Evolutionary conservation across 2,329 filamentous ascomycete species (phyloP).

Genomic region (Stachybotrys elegans): DNA sequence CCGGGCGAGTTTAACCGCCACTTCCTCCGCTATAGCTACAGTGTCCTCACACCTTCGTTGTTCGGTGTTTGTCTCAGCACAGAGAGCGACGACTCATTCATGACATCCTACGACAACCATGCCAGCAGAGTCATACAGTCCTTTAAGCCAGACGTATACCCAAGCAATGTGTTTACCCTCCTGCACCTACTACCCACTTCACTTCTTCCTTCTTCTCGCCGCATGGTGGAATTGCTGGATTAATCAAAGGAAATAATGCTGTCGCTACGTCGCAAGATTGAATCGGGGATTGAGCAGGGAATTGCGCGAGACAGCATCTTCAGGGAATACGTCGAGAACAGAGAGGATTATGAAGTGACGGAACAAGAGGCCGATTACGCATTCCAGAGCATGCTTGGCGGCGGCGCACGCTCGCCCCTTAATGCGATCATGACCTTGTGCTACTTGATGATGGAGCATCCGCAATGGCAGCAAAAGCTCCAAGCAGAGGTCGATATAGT

Average conservation of each 20-base stretch:
- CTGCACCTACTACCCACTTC: slow-evolving; percentile 21
- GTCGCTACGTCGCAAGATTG: background rate
- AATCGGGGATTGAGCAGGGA: slow-evolving; percentile 6
- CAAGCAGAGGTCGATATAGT: slow-evolving; percentile 35
- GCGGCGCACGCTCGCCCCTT: slow-evolving; percentile 30
- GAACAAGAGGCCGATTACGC: slow-evolving; percentile 21
- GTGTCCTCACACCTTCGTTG: background rate
- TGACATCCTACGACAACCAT: background rate
- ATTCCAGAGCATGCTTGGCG: slow-evolving; percentile 27
- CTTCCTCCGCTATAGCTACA: background rate
- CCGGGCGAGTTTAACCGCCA: background rate
- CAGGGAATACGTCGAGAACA: slow-evolving; percentile 4
- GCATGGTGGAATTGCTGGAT: background rate
- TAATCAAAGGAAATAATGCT: background rate
- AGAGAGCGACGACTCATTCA: background rate
- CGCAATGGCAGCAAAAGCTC: slow-evolving; percentile 25
- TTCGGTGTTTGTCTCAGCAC: background rate
- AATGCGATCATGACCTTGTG: slow-evolving; percentile 20
- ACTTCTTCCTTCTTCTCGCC: slow-evolving; percentile 14
- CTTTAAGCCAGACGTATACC: slow-evolving; percentile 15
- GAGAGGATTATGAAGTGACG: slow-evolving; percentile 9
- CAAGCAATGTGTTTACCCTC: slow-evolving; percentile 25
- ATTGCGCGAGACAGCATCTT: slow-evolving; percentile 4
- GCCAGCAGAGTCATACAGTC: background rate
- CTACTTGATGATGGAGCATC: slow-evolving; percentile 22